A percentile compares a stretch with the other conserved stretches of the same genome.
These are phyloP conservation scores for Eutypa lata DNA, from an alignment of 2,329 filamentous ascomycete species.

Conservation along the genomic window DNA sequence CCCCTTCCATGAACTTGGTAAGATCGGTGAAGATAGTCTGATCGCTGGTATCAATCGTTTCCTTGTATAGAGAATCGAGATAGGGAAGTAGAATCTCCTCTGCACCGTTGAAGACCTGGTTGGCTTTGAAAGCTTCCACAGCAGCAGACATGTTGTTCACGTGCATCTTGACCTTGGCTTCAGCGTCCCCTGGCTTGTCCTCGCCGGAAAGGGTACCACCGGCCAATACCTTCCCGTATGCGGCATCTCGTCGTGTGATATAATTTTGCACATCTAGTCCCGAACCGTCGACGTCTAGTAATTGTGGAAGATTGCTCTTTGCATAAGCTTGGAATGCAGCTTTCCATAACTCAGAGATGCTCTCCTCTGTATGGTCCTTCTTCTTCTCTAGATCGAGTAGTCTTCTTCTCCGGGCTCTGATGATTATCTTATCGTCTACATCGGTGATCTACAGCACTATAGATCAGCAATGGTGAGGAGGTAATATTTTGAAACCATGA, in stretches of 20 bases:
- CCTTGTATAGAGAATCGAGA: constrained; percentile 68
- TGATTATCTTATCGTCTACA: constrained; percentile 70
- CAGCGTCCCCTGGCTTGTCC: constrained; percentile 66
- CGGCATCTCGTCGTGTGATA: constrained; percentile 43
- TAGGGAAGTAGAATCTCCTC: constrained; percentile 76
- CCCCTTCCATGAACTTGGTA: constrained; percentile 80
- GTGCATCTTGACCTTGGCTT: constrained; percentile 90
- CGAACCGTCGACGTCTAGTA: constrained; percentile 39
- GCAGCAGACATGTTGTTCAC: constrained; percentile 61
- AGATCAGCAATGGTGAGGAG: background rate
- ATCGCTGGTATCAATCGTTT: constrained; percentile 58
- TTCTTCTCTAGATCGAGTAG: constrained; percentile 76
- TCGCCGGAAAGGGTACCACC: constrained; percentile 55
- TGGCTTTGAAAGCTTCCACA: constrained; percentile 44
- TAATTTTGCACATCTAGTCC: constrained; percentile 51
- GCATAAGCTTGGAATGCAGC: constrained; percentile 56
- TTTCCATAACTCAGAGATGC: constrained; percentile 45
- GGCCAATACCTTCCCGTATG: constrained; percentile 52
- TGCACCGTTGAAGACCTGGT: constrained; percentile 50
- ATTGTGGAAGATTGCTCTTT: constrained; percentile 50
- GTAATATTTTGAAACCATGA: background rate
- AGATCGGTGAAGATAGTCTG: constrained; percentile 80
- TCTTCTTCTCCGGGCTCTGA: constrained; percentile 71
- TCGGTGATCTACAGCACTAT: constrained; percentile 58
- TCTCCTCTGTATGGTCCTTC: constrained; percentile 53